phyloP scores from a whole-genome alignment of 768 basidiomycete species.

The Pleurotus pulmonarius region DNA sequence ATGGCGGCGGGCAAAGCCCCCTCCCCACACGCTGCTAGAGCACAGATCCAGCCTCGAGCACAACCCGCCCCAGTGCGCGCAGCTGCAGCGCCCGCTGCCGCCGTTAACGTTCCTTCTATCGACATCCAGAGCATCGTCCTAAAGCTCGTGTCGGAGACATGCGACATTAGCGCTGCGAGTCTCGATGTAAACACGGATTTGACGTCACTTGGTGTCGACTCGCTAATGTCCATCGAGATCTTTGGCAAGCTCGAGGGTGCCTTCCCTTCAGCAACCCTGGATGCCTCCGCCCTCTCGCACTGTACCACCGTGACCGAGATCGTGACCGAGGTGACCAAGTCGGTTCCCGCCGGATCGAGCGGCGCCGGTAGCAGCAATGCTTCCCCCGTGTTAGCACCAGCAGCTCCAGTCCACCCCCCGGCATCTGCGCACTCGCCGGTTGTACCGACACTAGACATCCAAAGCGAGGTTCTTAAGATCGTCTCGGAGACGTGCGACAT shows the following conservation, averaged over 20 bases:
- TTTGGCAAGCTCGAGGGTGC: constrained; percentile 29
- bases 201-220: constrained; percentile 59
- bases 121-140: constrained; percentile 24
- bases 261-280: constrained; percentile 29
- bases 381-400: too few relatives aligned
- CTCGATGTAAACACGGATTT: constrained; percentile 39
- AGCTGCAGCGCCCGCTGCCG: too few relatives aligned
- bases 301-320: constrained; percentile 35
- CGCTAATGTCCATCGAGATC: constrained; percentile 63
- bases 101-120: background rate
- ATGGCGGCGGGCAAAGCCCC: constrained; percentile 22
- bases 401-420: too few relatives aligned
- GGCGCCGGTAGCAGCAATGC: too few relatives aligned
- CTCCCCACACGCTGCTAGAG: background rate
- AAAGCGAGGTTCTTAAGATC: constrained; percentile 27
- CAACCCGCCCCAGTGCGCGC: background rate
- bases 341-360: too few relatives aligned
- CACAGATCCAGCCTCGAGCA: background rate
- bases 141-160: constrained; percentile 36
- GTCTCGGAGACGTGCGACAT: constrained; percentile 40
- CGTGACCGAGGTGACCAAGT: constrained; percentile 19
- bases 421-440: too few relatives aligned
- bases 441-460: too few relatives aligned
- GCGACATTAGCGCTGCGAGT: constrained; percentile 31
- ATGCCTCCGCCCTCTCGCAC: constrained; percentile 24